Percentiles rank a stretch among this genome's conserved stretches.
Conservation (phyloP, 208 protist species). For the Trypanosomatidae sp. region DNA sequence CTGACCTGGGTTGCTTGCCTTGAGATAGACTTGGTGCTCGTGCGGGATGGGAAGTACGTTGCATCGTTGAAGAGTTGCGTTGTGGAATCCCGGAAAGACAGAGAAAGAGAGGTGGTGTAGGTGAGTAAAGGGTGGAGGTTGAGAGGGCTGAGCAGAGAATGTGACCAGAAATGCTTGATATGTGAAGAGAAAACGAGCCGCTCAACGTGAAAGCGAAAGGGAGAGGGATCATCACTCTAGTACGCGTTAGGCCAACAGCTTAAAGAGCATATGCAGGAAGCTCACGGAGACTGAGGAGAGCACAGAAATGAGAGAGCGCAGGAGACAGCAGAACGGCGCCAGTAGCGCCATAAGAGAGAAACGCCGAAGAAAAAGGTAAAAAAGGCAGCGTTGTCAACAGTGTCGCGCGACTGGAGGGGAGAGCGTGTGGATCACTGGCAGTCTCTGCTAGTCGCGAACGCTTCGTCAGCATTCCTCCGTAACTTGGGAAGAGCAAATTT, state of each 20-base stretch:
- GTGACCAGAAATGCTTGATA: not conserved
- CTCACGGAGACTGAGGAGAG: not conserved
- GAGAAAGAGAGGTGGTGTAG: not conserved
- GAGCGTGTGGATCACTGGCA: not conserved
- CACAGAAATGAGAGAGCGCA: not conserved
- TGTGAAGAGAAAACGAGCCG: not conserved
- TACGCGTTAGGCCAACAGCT: not conserved
- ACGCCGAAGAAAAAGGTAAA: not conserved
- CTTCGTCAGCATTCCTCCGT: not conserved
- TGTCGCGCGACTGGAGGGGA: not conserved
- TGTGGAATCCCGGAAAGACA: not conserved
- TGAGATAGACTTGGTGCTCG: not conserved
- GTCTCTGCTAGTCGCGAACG: not conserved
- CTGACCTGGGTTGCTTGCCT: not conserved
- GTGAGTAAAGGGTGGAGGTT: not conserved
- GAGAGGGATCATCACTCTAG: not conserved
- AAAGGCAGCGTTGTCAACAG: not conserved
- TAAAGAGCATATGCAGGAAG: not conserved
- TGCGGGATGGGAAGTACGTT: not conserved
- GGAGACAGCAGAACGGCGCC: not conserved
- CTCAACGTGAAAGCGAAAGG: not conserved
- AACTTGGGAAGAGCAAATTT: not conserved
- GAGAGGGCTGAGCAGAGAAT: not conserved
- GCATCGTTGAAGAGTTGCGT: not conserved
- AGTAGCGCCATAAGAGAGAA: not conserved